Conservation (phyloP, 1,284 basidiomycete species). For the Ganoderma boninense region DNA sequence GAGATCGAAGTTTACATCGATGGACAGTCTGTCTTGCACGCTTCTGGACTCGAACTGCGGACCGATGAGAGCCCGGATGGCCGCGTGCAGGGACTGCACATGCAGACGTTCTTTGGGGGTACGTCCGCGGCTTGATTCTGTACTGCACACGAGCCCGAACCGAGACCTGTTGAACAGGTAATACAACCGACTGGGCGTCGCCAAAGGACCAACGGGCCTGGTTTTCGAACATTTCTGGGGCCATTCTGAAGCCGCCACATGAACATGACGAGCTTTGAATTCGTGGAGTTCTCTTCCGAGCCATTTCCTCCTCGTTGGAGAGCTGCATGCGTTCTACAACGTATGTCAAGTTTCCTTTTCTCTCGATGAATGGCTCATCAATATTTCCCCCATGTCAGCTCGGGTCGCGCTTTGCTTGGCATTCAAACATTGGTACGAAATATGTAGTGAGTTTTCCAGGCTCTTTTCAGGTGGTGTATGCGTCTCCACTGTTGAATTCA, state of each 20-base stretch:
- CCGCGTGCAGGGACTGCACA: conserved; percentile 65
- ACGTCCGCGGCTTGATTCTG: conserved; percentile 23
- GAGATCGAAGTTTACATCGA: conserved; percentile 66
- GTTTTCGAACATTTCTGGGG: conserved; percentile 68
- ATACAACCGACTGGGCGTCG: conserved; percentile 66
- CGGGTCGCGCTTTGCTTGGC: neutral
- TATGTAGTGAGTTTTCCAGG: too few relatives aligned
- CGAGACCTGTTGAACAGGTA: conserved; percentile 46
- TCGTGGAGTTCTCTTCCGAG: neutral
- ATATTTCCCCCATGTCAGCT: neutral
- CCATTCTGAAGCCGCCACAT: conserved; percentile 35
- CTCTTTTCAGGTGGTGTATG: neutral
- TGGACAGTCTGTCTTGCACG: conserved; percentile 57
- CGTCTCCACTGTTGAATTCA: neutral
- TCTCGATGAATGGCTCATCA: neutral
- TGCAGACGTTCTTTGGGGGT: conserved; percentile 83
- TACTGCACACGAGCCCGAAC: neutral
- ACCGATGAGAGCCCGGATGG: conserved; percentile 46
- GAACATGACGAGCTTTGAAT: conserved; percentile 22
- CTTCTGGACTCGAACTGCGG: conserved; percentile 53
- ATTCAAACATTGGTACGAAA: neutral
- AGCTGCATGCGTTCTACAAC: too few relatives aligned
- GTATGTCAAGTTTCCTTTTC: neutral
- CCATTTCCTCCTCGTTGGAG: neutral
- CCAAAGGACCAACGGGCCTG: conserved; percentile 69